A percentile compares a stretch with the other conserved stretches of the same genome.
Evolutionary conservation across 306 rosid species (phyloP).

Genomic region (Quercus variabilis): DNA sequence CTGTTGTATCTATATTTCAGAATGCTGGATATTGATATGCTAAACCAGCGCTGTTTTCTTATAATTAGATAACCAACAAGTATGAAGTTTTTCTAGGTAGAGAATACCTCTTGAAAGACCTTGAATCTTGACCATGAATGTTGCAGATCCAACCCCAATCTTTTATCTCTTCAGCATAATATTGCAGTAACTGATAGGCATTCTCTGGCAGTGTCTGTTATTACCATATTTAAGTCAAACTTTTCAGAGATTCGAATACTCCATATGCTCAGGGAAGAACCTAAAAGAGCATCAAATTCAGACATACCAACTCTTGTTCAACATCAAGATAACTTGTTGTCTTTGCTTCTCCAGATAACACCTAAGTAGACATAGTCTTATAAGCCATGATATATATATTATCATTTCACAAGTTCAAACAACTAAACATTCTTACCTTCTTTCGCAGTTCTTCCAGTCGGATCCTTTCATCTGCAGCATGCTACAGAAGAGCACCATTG

Average conservation of each 20-base stretch:
- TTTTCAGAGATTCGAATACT: constrained; percentile 11
- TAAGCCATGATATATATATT: constrained; percentile 19
- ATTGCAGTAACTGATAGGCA: constrained; percentile 74
- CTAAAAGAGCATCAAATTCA: constrained; percentile 23
- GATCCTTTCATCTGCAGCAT: constrained; percentile 97
- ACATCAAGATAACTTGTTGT: constrained; percentile 57
- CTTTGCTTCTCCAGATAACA: constrained; percentile 81
- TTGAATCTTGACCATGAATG: constrained; percentile 55
- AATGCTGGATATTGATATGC: not conserved
- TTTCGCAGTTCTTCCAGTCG: constrained; percentile 83
- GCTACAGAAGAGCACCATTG: constrained; percentile 45
- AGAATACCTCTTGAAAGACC: constrained; percentile 65
- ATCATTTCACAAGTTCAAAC: constrained; percentile 17
- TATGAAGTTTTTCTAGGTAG: not conserved
- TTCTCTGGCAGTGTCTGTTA: constrained; percentile 77
- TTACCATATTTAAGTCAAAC: constrained; percentile 18
- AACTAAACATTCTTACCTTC: constrained; percentile 50
- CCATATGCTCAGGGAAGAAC: not conserved
- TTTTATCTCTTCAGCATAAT: constrained; percentile 57
- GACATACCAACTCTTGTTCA: constrained; percentile 80
- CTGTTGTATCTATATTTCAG: not conserved
- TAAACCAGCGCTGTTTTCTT: not conserved
- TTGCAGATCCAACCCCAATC: constrained; percentile 98
- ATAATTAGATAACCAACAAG: not conserved
- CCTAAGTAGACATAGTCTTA: constrained; percentile 39